phyloP scores from a whole-genome alignment of 225 moss, liverwort and hornwort genomes.

The Sphagnum tenellum region DNA sequence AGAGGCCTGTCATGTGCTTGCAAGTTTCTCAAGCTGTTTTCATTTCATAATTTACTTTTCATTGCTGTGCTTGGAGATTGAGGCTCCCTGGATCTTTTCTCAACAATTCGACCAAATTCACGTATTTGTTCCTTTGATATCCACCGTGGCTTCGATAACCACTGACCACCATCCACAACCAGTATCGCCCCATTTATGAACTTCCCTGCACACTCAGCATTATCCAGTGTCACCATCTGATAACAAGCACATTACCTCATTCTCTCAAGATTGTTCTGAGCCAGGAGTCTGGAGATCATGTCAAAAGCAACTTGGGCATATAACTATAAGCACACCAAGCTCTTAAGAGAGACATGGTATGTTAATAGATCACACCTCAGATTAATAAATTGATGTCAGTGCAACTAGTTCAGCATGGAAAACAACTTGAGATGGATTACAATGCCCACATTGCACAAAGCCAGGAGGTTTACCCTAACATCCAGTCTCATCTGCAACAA shows the following conservation, averaged over 20 bases:
- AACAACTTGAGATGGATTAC: too few species aligned
- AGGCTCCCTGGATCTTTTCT: slow-evolving; percentile 37
- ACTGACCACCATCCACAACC: slow-evolving; percentile 67
- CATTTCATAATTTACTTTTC: slow-evolving; percentile 52
- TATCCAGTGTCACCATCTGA: neutral
- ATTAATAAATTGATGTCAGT: neutral
- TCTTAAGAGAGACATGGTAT: neutral
- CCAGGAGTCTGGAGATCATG: too few species aligned
- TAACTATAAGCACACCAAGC: too few species aligned
- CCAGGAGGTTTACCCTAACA: too few species aligned
- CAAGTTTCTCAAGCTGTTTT: too few species aligned
- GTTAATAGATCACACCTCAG: neutral
- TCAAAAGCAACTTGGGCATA: too few species aligned
- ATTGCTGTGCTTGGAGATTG: slow-evolving; percentile 14
- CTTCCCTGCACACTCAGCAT: slow-evolving; percentile 28
- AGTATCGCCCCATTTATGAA: slow-evolving; percentile 63
- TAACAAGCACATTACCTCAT: neutral
- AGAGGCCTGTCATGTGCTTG: too few species aligned
- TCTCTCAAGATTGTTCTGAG: neutral
- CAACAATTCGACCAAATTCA: slow-evolving; percentile 55
- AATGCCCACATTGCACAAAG: too few species aligned
- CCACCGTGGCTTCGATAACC: slow-evolving; percentile 45
- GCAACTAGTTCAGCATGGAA: too few species aligned
- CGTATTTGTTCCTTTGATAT: slow-evolving; percentile 50
- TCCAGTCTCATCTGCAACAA: too few species aligned